Percentiles rank a stretch among this genome's conserved stretches.
Conservation (phyloP, 2,329 filamentous ascomycete genomes). For the Falciphora oryzae region DNA sequence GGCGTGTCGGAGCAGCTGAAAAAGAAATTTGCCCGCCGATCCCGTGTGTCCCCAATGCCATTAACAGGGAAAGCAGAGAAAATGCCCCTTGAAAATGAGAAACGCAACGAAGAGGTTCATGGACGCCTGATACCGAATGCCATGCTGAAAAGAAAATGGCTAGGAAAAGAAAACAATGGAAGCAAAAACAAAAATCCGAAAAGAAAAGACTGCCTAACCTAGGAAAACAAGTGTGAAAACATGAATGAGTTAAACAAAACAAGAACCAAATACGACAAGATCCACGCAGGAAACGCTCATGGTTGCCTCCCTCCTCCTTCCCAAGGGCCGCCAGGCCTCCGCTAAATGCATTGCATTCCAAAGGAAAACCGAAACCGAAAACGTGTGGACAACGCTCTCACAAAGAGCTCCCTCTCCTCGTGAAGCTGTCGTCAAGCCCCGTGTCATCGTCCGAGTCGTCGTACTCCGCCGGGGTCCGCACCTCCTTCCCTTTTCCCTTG, state of each 20-base stretch:
- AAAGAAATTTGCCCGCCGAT: neutral
- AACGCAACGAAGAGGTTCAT: neutral
- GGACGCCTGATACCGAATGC: neutral
- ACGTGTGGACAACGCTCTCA: slow-evolving; percentile 19
- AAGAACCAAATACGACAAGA: neutral
- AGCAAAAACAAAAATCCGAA: neutral
- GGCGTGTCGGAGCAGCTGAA: neutral
- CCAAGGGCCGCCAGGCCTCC: neutral
- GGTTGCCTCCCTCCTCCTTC: neutral
- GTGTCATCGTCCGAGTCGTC: slow-evolving; percentile 25
- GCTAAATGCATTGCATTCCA: neutral
- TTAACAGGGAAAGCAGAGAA: neutral
- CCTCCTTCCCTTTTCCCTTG: slow-evolving; percentile 45
- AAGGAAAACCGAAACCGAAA: neutral
- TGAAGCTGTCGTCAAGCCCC: slow-evolving; percentile 22
- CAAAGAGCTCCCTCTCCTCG: slow-evolving; percentile 37
- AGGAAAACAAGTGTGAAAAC: neutral
- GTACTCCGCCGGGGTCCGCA: slow-evolving; percentile 25
- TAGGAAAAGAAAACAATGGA: neutral
- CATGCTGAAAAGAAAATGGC: neutral
- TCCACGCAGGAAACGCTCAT: neutral
- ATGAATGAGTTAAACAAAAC: neutral
- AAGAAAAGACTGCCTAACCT: neutral
- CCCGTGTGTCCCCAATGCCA: neutral
- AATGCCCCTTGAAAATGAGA: too few relatives aligned